Conservation (phyloP, 1,139 yeast species). For the Magnusiomyces suaveolens region DNA sequence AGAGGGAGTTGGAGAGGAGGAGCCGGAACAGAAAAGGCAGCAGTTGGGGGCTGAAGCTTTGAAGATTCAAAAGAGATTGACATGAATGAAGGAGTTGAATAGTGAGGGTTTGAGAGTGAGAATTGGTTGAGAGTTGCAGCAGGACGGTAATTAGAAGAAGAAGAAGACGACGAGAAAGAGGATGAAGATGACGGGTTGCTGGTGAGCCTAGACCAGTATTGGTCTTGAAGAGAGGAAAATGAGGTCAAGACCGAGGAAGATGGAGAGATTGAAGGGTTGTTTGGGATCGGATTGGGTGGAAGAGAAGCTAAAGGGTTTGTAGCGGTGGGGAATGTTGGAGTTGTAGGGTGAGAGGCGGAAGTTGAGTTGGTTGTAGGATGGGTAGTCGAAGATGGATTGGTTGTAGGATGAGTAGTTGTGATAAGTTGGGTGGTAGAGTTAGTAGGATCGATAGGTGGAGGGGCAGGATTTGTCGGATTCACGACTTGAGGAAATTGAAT, state of each 20-base stretch:
- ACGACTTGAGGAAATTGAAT: too few species aligned
- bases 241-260: background rate
- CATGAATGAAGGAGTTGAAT: background rate
- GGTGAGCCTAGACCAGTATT: too few species aligned
- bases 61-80: background rate
- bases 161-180: background rate
- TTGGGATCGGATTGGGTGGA: background rate
- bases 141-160: background rate
- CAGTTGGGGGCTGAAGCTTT: background rate
- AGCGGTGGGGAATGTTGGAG: background rate
- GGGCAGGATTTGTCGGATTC: too few species aligned
- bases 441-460: too few species aligned
- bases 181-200: background rate
- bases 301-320: background rate
- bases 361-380: background rate
- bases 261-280: background rate
- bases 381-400: background rate
- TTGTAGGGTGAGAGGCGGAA: background rate
- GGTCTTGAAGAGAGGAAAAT: background rate
- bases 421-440: too few species aligned
- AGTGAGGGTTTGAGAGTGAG: background rate
- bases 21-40: background rate
- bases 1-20: background rate
- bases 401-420: background rate
- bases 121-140: background rate